Base-by-base conservation (phyloP, 306 rosid species). In the Gastrolobium bilobum region DNA sequence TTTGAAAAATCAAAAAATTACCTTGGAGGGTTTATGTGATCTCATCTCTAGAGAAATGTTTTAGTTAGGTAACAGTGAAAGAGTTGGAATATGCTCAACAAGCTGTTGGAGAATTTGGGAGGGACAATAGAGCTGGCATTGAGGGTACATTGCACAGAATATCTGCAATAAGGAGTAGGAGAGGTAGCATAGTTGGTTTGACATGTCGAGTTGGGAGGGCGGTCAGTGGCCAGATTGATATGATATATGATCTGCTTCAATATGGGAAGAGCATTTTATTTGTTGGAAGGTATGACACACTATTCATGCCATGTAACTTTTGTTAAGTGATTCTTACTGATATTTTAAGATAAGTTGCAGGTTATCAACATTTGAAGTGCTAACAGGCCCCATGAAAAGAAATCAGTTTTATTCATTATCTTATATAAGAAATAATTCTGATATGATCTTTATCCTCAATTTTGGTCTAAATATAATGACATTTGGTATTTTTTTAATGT, bases 111-210 rank as follows among this genome's bases (percentile, higher is more conserved):
- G 89, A 88, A 51, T 90, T 90, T 83, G 94, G 94, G 44, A 80
- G 71, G 58, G 91, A 90, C 81, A 90, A 90, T 71, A 86, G 95
- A 81, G 95, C 92, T 65, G 95, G 95, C 75, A 90, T 90, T 53
- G 92, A 87, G 71, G 95, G 95, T 66, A 90, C 90, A 42, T 80
- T 90, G 87, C 95, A 90, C 63, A 85, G 95, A 76, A 85, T 90
- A 79, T 90, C 95, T 14, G 95, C 95, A 35, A 86, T 88, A 63
- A 85, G 89, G 78, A 88, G 89, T 79, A 88, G 86, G 79, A 87
- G 85, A 54, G 92, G 92, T 72, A 46, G 62, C 14, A 77, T 90
- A 14, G 85, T 90, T 40, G 95, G 95, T 40, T 87, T 90, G 90
- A 90, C 95, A 4, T 90, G 90, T 79, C 88, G 92, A 14, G 79